Evolutionary conservation across 495 filamentous ascomycete genomes (phyloP).

Genomic region (Emericellopsis terricola): DNA sequence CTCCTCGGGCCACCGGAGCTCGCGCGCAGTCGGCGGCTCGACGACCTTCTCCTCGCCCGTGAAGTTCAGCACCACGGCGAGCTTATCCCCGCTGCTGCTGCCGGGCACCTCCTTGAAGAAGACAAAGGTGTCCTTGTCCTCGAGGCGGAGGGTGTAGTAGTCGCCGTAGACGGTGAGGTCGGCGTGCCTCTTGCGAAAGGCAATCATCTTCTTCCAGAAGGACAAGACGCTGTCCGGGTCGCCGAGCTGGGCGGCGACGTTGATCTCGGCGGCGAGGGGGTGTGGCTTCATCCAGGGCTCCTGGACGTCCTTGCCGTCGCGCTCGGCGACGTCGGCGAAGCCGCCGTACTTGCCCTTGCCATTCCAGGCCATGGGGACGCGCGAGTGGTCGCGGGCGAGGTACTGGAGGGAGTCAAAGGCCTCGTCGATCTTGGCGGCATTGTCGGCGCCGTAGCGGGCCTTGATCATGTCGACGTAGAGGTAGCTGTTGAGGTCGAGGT

Average conservation of each 20-base stretch:
- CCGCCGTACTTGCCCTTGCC: constrained; percentile 27
- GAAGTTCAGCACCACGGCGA: constrained; percentile 12
- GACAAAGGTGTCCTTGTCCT: constrained; percentile 9
- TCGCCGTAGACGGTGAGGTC: constrained; percentile 44
- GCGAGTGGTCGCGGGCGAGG: constrained; percentile 40
- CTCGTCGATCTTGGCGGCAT: constrained; percentile 13
- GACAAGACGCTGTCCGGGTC: constrained; percentile 19
- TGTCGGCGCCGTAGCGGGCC: constrained; percentile 30
- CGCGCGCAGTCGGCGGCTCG: neutral
- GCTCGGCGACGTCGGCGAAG: constrained; percentile 17
- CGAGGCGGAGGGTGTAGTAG: constrained; percentile 20
- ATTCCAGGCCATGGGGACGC: constrained; percentile 47
- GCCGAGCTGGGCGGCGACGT: constrained; percentile 20
- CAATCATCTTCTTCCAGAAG: constrained; percentile 28
- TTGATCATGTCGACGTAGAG: constrained; percentile 47
- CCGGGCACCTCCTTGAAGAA: constrained; percentile 7
- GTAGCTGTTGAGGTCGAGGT: constrained; percentile 1
- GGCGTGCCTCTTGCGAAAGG: constrained; percentile 26
- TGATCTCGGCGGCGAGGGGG: constrained; percentile 22
- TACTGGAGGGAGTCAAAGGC: constrained; percentile 22
- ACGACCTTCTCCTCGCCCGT: neutral
- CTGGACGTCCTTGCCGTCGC: constrained; percentile 9
- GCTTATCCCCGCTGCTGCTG: constrained; percentile 6
- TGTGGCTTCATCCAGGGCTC: constrained; percentile 36
- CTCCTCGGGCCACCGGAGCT: neutral